Evolutionary conservation across 345 rosid species (phyloP), one percentile per base, ranked within the genome.

Genomic region (Linum trigynum): DNA sequence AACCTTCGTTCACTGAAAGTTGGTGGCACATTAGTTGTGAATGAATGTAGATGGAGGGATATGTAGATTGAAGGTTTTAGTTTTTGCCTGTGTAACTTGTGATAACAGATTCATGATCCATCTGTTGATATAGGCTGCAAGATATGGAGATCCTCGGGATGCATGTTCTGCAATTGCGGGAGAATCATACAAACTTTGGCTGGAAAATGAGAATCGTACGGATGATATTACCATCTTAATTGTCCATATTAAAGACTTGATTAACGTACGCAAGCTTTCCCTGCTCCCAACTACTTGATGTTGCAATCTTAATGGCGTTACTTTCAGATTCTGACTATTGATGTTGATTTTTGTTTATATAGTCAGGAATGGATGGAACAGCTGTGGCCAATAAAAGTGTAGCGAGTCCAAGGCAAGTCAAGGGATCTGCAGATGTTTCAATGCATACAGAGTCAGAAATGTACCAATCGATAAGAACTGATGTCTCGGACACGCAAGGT

Each of bases 171-270:
- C 87, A 23, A 87, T 90, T 67, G 84, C 95, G 39, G 97, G 95
- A 71, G 92, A 95, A 69, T 89, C 99, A 6, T 91, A 91, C 79
- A 91, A 84, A 80, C 70, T 76, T 43, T 94, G 99, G 99, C 76
- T 94, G 84, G 85, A 85, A 67, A 74, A 84, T 66, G 99, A 85
- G 77, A 87, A 75, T 72, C 91, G 97, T 64, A 94, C 97, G 32
- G 99, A 94, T 84, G 99, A 94, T 82, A 94, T 94, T 63, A 91
- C 99, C 38, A 81, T 94, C 72, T 85, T 91, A 71, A 80, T 91
- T 77, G 99, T 83, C 63, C 90, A 88, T 70, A 80, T 94, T 42
- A 90, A 88, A 75, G 85, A 79, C 76, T 75, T 84, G 58, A 73
- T 76, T 75, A 74, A 77, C 75, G 96, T 83, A 77, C 72, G 86